A percentile compares a stretch with the other conserved stretches of the same genome.
These are phyloP conservation scores for Aurantiochytrium sp. DNA, from an alignment of 108 stramenopile genomes.

Conservation along the genomic window DNA sequence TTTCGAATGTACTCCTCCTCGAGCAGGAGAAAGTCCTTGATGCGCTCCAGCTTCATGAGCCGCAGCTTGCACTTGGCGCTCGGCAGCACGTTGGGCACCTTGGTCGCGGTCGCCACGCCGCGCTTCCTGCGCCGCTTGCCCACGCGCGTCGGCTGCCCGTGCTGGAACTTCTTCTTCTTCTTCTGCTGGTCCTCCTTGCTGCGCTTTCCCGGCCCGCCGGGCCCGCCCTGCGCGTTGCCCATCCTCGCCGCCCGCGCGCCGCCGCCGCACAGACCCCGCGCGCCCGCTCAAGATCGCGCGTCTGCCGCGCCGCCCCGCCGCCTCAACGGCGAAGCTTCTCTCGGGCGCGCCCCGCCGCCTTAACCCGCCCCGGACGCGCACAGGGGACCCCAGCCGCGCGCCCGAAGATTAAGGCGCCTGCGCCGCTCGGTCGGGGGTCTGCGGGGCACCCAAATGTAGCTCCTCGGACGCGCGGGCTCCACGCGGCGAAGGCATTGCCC, in stretches of 20 bases:
- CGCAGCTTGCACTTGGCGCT: conserved; percentile 93
- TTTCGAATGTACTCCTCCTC: conserved; percentile 98
- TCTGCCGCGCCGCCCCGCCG: neutral
- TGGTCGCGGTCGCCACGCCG: neutral
- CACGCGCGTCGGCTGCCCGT: neutral
- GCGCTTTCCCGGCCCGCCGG: neutral
- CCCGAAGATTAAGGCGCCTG: too few species aligned
- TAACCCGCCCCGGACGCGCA: too few species aligned
- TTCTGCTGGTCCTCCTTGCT: conserved; percentile 9
- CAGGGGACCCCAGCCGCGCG: too few species aligned
- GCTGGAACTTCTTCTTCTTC: conserved; percentile 22
- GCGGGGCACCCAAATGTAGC: too few species aligned
- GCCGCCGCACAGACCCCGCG: neutral
- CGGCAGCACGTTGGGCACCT: conserved; percentile 60
- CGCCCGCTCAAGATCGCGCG: neutral
- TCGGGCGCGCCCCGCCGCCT: neutral
- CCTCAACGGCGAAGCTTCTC: neutral
- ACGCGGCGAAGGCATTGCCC: too few species aligned
- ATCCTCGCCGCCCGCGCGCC: neutral
- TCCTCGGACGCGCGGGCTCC: too few species aligned
- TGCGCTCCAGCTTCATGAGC: conserved; percentile 87
- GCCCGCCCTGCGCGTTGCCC: conserved; percentile 10
- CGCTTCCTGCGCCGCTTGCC: conserved; percentile 6
- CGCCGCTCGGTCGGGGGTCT: too few species aligned
- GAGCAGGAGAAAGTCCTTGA: conserved; percentile 96